phyloP scores from a whole-genome alignment of 2,329 filamentous ascomycete species.

The Aspergillus sp. region DNA sequence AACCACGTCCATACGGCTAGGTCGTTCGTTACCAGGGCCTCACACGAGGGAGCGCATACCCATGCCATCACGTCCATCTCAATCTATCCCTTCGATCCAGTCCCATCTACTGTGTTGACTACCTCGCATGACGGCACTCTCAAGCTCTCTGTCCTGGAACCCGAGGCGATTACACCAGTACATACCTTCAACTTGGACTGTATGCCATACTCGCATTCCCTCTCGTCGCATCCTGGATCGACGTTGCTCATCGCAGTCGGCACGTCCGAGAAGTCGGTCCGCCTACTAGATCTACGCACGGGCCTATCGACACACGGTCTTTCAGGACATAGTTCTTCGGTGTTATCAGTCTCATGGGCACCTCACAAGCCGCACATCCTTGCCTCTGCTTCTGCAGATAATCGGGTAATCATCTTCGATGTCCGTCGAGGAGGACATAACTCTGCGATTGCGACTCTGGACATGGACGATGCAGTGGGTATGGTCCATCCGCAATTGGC shows the following conservation, averaged over 20 bases:
- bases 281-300: constrained; percentile 78
- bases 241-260: constrained; percentile 77
- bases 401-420: constrained; percentile 79
- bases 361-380: constrained; percentile 72
- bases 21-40: constrained; percentile 36
- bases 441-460: constrained; percentile 67
- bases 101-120: constrained; percentile 40
- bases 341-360: constrained; percentile 71
- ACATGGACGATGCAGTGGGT: constrained; percentile 76
- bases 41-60: constrained; percentile 35
- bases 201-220: constrained; percentile 57
- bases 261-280: constrained; percentile 75
- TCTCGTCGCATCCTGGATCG: constrained; percentile 60
- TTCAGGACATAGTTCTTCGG: constrained; percentile 59
- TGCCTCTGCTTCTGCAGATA: constrained; percentile 78
- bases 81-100: constrained; percentile 44
- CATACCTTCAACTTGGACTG: constrained; percentile 42
- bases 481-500: constrained; percentile 40
- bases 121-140: constrained; percentile 42
- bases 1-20: constrained; percentile 49
- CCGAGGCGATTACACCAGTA: constrained; percentile 34
- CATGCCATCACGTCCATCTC: constrained; percentile 42
- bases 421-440: constrained; percentile 63
- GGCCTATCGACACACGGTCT: constrained; percentile 68
- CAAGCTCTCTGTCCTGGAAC: constrained; percentile 37